Base-by-base conservation (phyloP, 225 moss, liverwort and hornwort species). In the Antitrichia curtipendula region DNA sequence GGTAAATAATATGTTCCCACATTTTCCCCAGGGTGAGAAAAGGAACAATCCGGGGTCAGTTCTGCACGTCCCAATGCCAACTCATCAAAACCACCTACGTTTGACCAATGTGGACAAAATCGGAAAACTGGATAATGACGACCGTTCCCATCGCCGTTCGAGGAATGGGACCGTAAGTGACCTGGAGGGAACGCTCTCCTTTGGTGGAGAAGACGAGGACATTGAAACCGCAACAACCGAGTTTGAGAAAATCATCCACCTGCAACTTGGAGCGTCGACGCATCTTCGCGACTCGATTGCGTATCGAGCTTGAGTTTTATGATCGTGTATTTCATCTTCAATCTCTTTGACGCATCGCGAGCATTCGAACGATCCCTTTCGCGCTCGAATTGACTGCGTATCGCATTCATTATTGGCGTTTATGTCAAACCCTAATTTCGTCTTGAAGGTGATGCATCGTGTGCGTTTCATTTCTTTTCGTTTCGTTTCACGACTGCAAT, bases 401-500 rank as follows among this genome's bases (percentile, higher is more conserved):
- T 86, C 58, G 77, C 82, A 73, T 85, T 77, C 50, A 34, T 47
- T 85, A 69, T 79, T 56, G 82, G 78, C 85, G 68, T 78, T 85
- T 87, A 45, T 87, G 72, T 80, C 78, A 87, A 92, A 83, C 92
- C 92, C 92, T 92, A 92, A 87, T 82, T 89, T 18, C 56, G 45
- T 75, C 63, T 38, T 82, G 82, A 85, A 92, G 92, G 88, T 92
- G 84, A 86, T 86, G 62, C 84, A 57, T 57, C 88, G 58, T 57
- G 49, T 65, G 40, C 52, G 75, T 52, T 52, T 50, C 50, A 50
- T 74, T 61, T n/a, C 75, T 54, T 75, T 78, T 34, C 78, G 40
- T 58, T 72, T 86, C 80, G 23, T 61, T 50, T 50, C 61, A 29
- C 47, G 76, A 32, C 23, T 50, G 17, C 36, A 45, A 40, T 84